Evolutionary conservation across 345 rosid species (phyloP).

Genomic region (Salix viminalis): DNA sequence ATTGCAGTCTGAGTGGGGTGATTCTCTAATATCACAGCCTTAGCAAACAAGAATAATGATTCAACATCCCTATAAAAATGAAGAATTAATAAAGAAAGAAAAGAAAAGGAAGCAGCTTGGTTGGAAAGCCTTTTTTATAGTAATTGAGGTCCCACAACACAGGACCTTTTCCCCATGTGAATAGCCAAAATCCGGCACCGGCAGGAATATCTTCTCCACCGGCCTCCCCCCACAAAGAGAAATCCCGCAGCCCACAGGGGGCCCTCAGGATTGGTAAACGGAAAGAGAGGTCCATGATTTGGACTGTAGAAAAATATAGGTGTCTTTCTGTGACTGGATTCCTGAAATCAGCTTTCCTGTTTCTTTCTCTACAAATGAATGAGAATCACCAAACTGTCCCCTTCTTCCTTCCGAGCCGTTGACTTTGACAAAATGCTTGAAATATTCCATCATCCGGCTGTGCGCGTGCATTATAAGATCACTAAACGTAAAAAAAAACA

Average conservation of each 20-base stretch:
- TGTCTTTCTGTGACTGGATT: background rate
- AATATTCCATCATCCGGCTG: too few relatives aligned
- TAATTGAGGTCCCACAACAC: background rate
- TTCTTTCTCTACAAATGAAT: background rate
- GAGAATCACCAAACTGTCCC: background rate
- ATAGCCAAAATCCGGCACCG: constrained; percentile 13
- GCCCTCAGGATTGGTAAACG: background rate
- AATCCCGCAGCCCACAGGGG: background rate
- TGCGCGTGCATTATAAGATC: too few relatives aligned
- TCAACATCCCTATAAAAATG: background rate
- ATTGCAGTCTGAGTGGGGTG: background rate
- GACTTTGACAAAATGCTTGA: background rate
- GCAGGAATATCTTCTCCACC: background rate
- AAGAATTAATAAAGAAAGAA: background rate
- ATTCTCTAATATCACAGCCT: background rate
- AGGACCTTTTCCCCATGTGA: background rate
- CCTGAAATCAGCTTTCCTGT: background rate
- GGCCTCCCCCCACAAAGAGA: background rate
- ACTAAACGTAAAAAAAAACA: too few relatives aligned
- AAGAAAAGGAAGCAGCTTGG: background rate
- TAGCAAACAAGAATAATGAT: background rate
- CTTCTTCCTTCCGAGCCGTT: background rate
- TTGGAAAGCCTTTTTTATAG: constrained; percentile 4
- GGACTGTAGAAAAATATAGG: background rate
- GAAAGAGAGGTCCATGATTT: background rate